Conservation (phyloP, 2,329 filamentous ascomycete genomes). For the Anisogramma anomala region DNA sequence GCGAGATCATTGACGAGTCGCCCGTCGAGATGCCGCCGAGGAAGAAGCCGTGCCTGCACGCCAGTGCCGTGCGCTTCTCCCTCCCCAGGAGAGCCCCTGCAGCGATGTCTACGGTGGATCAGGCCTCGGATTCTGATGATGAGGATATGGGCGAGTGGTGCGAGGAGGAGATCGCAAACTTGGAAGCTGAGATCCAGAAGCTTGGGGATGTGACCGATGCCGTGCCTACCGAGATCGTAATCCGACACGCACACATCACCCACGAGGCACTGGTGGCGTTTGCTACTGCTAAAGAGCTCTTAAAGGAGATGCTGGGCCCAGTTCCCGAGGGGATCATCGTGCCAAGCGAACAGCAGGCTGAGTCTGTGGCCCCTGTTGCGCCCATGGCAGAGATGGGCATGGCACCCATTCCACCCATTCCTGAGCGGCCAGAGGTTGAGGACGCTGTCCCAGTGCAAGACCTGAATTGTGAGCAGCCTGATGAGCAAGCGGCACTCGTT, state of each 20-base stretch:
- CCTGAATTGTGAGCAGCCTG: constrained; percentile 11
- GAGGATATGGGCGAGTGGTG: constrained; percentile 49
- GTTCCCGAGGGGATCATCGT: constrained; percentile 25
- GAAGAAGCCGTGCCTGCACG: constrained; percentile 21
- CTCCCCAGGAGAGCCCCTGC: constrained; percentile 27
- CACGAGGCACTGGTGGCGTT: constrained; percentile 39
- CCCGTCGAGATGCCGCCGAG: constrained; percentile 9
- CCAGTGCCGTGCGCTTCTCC: constrained; percentile 26
- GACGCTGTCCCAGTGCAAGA: background rate
- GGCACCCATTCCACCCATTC: background rate
- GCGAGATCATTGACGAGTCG: constrained; percentile 11
- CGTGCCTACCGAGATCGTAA: constrained; percentile 31
- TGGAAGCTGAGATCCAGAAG: constrained; percentile 36
- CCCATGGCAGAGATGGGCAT: constrained; percentile 17
- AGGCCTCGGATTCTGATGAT: constrained; percentile 45
- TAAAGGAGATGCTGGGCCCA: constrained; percentile 32
- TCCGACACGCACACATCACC: constrained; percentile 35
- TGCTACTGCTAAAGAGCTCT: constrained; percentile 31
- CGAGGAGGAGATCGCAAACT: constrained; percentile 39
- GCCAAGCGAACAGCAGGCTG: constrained; percentile 12
- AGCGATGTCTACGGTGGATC: constrained; percentile 23
- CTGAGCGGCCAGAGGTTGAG: constrained; percentile 6
- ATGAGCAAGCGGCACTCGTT: constrained; percentile 6
- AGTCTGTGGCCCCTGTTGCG: constrained; percentile 14
- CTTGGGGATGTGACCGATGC: constrained; percentile 29